Conservation (phyloP, 345 rosid species). For the Crucihimalaya himalaica region DNA sequence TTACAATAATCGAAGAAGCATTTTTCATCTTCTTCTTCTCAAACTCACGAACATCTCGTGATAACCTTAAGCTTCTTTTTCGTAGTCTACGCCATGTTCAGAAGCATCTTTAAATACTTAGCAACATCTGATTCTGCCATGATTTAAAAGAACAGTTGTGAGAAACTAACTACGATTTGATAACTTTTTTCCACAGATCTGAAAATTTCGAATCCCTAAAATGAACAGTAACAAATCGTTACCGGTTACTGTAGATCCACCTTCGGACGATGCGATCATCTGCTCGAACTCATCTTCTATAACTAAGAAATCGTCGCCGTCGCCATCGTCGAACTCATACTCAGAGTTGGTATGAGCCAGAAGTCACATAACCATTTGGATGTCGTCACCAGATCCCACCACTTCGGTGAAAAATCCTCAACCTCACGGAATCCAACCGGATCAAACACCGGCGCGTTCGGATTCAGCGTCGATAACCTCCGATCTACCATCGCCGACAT, state of each 20-base stretch:
- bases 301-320: conserved; percentile 6
- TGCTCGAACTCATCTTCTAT: conserved; percentile 34
- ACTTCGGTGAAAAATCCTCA: conserved; percentile 85
- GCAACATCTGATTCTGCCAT: conserved; percentile 26
- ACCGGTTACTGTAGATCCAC: conserved; percentile 23
- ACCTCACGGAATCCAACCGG: conserved; percentile 80
- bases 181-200: too few relatives aligned
- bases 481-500: conserved; percentile 27
- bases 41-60: too few relatives aligned
- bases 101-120: conserved; percentile 20
- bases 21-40: too few relatives aligned
- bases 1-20: too few relatives aligned
- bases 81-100: conserved; percentile 13
- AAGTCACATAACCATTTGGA: conserved; percentile 75
- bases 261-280: conserved; percentile 6
- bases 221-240: not conserved
- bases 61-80: conserved; percentile 13
- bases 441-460: conserved; percentile 78
- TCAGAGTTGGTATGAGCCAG: conserved; percentile 51
- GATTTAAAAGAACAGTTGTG: not conserved
- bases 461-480: conserved; percentile 51
- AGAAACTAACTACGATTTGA: too few relatives aligned
- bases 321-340: conserved; percentile 7
- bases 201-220: not conserved
- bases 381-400: conserved; percentile 82